Base-by-base conservation (phyloP, 768 basidiomycete species). In the Hemileccinum rubropunctum region DNA sequence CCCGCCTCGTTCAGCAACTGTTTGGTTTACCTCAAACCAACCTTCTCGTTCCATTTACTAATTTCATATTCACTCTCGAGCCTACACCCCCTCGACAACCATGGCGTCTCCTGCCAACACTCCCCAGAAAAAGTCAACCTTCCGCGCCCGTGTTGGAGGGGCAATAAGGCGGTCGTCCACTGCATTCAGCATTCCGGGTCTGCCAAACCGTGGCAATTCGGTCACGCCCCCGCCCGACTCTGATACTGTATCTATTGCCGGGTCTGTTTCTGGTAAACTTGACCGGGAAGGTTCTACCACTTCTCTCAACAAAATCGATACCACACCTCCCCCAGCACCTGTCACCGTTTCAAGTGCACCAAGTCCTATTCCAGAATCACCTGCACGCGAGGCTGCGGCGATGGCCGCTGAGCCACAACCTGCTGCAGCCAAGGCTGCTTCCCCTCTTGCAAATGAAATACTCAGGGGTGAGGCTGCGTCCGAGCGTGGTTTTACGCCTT, bases 311-410 rank as follows among this genome's bases (percentile, higher is more conserved):
- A 62, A 52, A 54, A 63, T 74, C 3, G 69, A 73, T 28, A 60
- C 73, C 3, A 46, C 67, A 8, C 48, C 71, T 35, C 63, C 64
- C 32, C 65, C 62, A 38, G 50, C 56, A 13, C 48, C 57, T 4
- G 51, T 7, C 14, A 49, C 59, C 12, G 40, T 59, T 23, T 59
- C 56, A 27, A 61, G 54, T 14, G 61, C 71, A 12, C 83, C 84
- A 11, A 84, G 82, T 52, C 84, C 87, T 3, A 86, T 89, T 50
- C 73, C 80, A 1, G 87, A 89, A 61, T 86, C 83, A 3, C 84
- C 86, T 26, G 76, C 75, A 8, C 76, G 83, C 21, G 82, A 84
- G 58, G 76, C 73, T 9, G 79, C 74, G 13, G 76, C 71, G 3
- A 52, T 70, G 27, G 65, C 66, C 13, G 60, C 68, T 9, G 71